Evolutionary conservation across 495 filamentous ascomycete species (phyloP), one percentile per base, ranked within the genome.

Genomic region (Evansstolkia leycettana): DNA sequence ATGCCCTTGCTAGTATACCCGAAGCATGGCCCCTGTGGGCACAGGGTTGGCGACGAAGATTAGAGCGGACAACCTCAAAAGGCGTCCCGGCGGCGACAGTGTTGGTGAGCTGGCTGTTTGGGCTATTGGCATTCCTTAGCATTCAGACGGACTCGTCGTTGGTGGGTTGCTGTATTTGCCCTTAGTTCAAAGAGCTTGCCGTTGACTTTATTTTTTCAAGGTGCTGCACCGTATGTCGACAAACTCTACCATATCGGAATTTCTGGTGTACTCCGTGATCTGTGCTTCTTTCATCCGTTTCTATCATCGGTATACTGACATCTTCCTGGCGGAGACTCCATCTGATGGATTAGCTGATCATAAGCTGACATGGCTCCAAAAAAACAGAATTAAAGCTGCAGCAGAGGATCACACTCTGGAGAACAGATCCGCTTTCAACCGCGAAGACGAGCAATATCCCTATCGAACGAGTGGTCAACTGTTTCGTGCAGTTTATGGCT

Each of bases 381-480:
- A 14, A 17, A 19, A 24, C 18, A 11, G 28, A 13, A 33, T 31
- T 17, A 33, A 25, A 12, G 20, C 31, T 12, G 33, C 27, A n/a
- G 23, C 20, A 18, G 37, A 34, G 23, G 17, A 17, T 26, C 24
- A 9, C 12, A 17, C 14, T 15, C 8, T 28, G 14, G 33, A 42
- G 3, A 55, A 62, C 29, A 42, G 49, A 9, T 50, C 52, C 1
- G 56, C 51, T 7, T 67, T 58, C 45, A 60, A 69, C 37, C 50
- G 64, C 27, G 52, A 65, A 26, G 51, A 67, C 36, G 41, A 48
- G 31, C 43, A 43, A 6, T 70, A 70, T 34, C 64, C 63, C 0
- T 69, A 69, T 36, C 63, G 64, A 35, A 62, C 62, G 0, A 64
- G 66, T 40, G 60, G 62, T 3, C 66, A 70, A 42, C 57, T 55